phyloP scores from a whole-genome alignment of 495 filamentous ascomycete genomes.

The Penicillium desertorum region DNA sequence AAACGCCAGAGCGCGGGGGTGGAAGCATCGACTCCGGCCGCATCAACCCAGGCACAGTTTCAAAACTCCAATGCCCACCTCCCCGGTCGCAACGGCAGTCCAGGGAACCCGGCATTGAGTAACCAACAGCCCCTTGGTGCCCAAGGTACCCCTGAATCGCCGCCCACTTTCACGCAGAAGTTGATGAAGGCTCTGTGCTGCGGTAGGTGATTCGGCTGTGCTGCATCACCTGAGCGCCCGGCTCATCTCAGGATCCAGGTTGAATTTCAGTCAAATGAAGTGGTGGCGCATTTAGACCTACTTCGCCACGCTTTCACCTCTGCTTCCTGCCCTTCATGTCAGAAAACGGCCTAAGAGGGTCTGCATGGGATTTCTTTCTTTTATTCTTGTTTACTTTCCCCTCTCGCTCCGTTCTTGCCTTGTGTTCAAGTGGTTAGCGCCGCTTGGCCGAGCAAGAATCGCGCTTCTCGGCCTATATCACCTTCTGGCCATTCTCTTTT shows the following conservation, averaged over 20 bases:
- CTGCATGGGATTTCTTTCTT: constrained; percentile 31
- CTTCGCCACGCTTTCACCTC: constrained; percentile 15
- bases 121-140: constrained; percentile 46
- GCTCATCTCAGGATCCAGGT: constrained; percentile 38
- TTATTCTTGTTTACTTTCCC: constrained; percentile 22
- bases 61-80: constrained; percentile 86
- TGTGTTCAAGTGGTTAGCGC: constrained; percentile 4
- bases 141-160: constrained; percentile 47
- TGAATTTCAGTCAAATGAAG: constrained; percentile 29
- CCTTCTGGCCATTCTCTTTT: constrained; percentile 18
- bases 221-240: constrained; percentile 15
- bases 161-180: constrained; percentile 58
- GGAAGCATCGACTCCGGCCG: constrained; percentile 74
- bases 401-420: constrained; percentile 13
- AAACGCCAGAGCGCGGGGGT: constrained; percentile 78
- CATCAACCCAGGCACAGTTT: constrained; percentile 86
- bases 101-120: constrained; percentile 55
- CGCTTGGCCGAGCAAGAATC: constrained; percentile 13
- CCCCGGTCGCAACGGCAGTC: constrained; percentile 60
- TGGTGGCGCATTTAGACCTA: constrained; percentile 22
- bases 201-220: constrained; percentile 54
- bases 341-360: constrained; percentile 31
- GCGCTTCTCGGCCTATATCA: constrained; percentile 15
- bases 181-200: constrained; percentile 82
- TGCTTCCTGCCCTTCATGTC: constrained; percentile 33